Evolutionary conservation across 2,329 filamentous ascomycete genomes (phyloP).

Genomic region (Aspergillus terreus): DNA sequence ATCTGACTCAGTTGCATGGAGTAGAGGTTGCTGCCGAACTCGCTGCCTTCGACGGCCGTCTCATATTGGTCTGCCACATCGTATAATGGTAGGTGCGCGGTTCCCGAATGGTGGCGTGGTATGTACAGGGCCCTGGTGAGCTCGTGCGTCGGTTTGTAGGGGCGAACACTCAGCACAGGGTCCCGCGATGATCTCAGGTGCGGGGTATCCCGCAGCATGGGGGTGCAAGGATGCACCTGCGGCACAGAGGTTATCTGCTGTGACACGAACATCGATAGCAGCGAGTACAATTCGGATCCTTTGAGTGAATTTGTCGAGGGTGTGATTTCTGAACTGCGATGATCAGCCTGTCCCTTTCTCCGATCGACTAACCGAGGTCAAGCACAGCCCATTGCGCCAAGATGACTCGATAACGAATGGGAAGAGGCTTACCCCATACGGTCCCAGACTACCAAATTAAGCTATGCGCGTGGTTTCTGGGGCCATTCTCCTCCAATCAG

Average conservation of each 20-base stretch:
- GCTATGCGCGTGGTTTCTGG: no score
- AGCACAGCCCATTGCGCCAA: background rate
- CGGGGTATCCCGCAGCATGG: background rate
- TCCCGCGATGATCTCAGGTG: background rate
- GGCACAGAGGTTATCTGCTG: background rate
- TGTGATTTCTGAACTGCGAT: background rate
- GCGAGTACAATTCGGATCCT: background rate
- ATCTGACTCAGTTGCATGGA: slow-evolving; percentile 2
- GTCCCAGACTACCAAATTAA: no score
- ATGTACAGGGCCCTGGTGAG: slow-evolving; percentile 8
- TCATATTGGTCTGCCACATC: slow-evolving; percentile 1
- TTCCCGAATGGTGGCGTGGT: slow-evolving; percentile 5
- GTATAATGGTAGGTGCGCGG: slow-evolving; percentile 5
- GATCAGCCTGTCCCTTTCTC: background rate
- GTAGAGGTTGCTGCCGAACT: slow-evolving; percentile 6
- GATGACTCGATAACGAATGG: background rate
- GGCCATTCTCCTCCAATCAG: no score
- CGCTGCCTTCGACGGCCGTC: background rate
- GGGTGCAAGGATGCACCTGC: background rate
- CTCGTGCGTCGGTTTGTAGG: background rate
- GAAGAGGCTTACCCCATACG: background rate
- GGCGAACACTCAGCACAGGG: background rate
- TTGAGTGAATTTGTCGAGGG: background rate
- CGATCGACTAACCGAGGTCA: background rate
- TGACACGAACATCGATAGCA: background rate